Conservation (phyloP, 495 filamentous ascomycete genomes). For the Jackrogersella minutella region DNA sequence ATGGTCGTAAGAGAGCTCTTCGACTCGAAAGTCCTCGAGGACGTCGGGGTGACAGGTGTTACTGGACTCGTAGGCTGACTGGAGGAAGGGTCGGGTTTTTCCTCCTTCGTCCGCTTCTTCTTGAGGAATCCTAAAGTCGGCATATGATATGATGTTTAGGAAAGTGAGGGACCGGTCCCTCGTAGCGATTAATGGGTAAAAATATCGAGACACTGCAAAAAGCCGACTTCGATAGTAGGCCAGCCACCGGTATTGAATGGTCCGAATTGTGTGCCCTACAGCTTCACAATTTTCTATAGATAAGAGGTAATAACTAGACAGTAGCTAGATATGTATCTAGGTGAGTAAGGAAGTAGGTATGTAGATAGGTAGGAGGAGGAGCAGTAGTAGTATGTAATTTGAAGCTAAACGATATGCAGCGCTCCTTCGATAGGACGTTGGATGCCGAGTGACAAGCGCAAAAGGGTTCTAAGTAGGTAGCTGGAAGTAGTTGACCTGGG, state of each 20-base stretch:
- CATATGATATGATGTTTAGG: slow-evolving; percentile 59
- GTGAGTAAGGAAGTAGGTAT: slow-evolving; percentile 1
- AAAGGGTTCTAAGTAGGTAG: slow-evolving; percentile 20
- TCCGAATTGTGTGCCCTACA: slow-evolving; percentile 1
- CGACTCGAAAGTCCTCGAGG: slow-evolving; percentile 57
- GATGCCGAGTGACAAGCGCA: neutral
- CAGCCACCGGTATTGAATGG: slow-evolving; percentile 5
- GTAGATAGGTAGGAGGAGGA: slow-evolving; percentile 1
- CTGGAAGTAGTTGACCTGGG: neutral
- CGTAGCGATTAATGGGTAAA: slow-evolving; percentile 14
- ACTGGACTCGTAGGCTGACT: slow-evolving; percentile 69
- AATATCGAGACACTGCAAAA: slow-evolving; percentile 27
- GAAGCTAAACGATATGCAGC: slow-evolving; percentile 20
- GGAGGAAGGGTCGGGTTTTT: slow-evolving; percentile 64
- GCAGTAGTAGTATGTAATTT: too few relatives aligned
- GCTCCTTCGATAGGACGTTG: slow-evolving; percentile 23
- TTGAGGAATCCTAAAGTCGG: slow-evolving; percentile 87
- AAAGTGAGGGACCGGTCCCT: slow-evolving; percentile 34
- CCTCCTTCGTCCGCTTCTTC: slow-evolving; percentile 94
- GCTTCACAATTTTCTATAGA: slow-evolving; percentile 7
- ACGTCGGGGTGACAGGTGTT: slow-evolving; percentile 55
- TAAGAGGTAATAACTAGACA: slow-evolving; percentile 4
- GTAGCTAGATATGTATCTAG: neutral
- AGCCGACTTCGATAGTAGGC: slow-evolving; percentile 5
- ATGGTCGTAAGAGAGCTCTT: slow-evolving; percentile 42